A percentile compares a stretch with the other conserved stretches of the same genome.
phyloP scores from a whole-genome alignment of 139 green algal species.

The Tetradesmus obliquus region DNA sequence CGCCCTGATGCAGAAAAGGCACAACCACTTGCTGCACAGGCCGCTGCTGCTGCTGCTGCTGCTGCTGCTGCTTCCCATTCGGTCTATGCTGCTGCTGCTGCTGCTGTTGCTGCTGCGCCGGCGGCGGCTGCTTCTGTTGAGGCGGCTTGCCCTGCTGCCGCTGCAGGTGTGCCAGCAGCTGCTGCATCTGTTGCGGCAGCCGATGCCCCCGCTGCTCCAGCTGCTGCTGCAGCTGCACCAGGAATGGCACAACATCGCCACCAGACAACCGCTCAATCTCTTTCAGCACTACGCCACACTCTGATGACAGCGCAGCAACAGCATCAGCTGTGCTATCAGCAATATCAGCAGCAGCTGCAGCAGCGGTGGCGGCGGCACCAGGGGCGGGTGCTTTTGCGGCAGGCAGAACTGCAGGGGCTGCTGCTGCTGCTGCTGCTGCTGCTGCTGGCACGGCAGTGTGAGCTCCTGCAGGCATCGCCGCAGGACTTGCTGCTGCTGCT shows the following conservation, averaged over 20 bases:
- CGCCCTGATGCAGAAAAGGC: neutral
- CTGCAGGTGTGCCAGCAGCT: conserved; percentile 1
- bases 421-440: neutral
- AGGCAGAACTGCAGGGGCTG: neutral
- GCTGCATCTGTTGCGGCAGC: neutral
- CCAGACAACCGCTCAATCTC: neutral
- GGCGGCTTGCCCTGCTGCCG: neutral
- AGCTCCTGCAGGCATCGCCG: neutral
- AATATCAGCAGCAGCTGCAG: neutral
- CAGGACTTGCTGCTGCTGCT: neutral
- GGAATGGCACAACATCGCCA: neutral
- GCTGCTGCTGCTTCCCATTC: neutral
- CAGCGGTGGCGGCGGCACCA: neutral
- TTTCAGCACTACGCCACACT: neutral
- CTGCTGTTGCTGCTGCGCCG: neutral
- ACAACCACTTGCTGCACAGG: neutral
- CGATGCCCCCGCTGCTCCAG: neutral
- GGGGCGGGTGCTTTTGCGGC: neutral
- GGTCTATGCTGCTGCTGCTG: neutral
- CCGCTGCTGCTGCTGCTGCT: neutral
- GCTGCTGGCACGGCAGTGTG: neutral
- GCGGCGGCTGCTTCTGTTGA: neutral
- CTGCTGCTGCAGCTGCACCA: neutral
- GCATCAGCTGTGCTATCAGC: neutral
- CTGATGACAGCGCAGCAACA: neutral